Evolutionary conservation across 305 asterid genomes (phyloP), one percentile per base, ranked within the genome.

Genomic region (Solanum hybrid): DNA sequence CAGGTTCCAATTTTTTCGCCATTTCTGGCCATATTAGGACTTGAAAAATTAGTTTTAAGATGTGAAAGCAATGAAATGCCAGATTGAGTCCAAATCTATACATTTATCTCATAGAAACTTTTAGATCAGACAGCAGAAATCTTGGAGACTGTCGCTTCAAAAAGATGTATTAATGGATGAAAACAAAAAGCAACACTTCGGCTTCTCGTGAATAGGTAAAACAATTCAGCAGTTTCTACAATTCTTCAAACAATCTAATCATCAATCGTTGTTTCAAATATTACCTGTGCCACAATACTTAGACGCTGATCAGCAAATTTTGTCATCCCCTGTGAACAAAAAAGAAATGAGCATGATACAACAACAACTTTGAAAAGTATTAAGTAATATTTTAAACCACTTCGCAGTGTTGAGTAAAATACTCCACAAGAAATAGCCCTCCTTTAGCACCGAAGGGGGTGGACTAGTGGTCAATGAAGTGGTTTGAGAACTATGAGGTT

Each of bases 211-310:
- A 81, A 42, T 27, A 27, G 72, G 5, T 78, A 78, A 78, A 78
- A 36, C 31, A 78, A 22, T 78, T 35, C 80, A 76, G 81, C 42
- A 32, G 56, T 78, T 78, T 78, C 56, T 5, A 78, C 17, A 35
- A 34, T 22, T 34, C 46, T 78, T 78, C 29, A 2, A 8, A 77
- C 5, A 34, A 77, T 80, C 26, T 22, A 64, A 22, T 26, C 86
- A 81, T 84, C 22, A 20, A 17, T 84, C 9, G 5, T 13, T 31
- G 78, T 77, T 46, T 56, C 89, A 88, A 88, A 89, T 89, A 92
- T 82, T 69, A 95, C 98, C 95, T 93, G 91, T 36, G 93, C 92
- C 85, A 89, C 89, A 56, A 88, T 46, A 69, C 90, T 34, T 40
- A 90, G 89, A 36, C 89, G 89, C 89, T 90, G 88, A 86, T 69